Evolutionary conservation across 768 basidiomycete genomes (phyloP).

Genomic region (Lactarius quietus): DNA sequence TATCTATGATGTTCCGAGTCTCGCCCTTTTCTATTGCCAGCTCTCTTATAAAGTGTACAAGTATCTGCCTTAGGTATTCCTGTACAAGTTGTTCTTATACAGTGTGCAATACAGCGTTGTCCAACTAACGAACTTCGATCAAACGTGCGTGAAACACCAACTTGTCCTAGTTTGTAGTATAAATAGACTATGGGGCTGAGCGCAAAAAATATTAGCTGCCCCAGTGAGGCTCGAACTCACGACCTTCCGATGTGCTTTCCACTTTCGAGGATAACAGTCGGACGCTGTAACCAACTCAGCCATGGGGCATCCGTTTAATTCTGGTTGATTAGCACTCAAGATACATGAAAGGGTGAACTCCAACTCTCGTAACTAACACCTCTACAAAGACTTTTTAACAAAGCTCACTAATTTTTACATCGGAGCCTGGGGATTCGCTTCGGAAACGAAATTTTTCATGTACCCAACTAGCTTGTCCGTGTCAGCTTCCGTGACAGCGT

Average conservation of each 20-base stretch:
- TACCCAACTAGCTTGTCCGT: constrained; percentile 59
- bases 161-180: background rate
- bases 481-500: constrained; percentile 76
- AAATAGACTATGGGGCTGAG: too few species aligned
- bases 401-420: background rate
- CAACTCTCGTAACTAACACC: background rate
- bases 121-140: background rate
- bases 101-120: constrained; percentile 22
- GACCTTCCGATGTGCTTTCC: constrained; percentile 52
- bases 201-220: constrained; percentile 37
- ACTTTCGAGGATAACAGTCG: constrained; percentile 59
- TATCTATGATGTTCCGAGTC: constrained; percentile 19
- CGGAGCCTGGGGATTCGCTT: background rate
- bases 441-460: constrained; percentile 50
- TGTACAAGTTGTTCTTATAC: constrained; percentile 23
- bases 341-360: background rate
- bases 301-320: constrained; percentile 49
- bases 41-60: constrained; percentile 20
- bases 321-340: background rate
- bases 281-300: constrained; percentile 78
- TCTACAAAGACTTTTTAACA: background rate
- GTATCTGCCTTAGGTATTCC: constrained; percentile 17
- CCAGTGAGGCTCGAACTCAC: constrained; percentile 68
- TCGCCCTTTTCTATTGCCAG: constrained; percentile 1
- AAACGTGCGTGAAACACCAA: background rate